Base-by-base conservation (phyloP, 129 eudicot species). In the Silybum marianum region DNA sequence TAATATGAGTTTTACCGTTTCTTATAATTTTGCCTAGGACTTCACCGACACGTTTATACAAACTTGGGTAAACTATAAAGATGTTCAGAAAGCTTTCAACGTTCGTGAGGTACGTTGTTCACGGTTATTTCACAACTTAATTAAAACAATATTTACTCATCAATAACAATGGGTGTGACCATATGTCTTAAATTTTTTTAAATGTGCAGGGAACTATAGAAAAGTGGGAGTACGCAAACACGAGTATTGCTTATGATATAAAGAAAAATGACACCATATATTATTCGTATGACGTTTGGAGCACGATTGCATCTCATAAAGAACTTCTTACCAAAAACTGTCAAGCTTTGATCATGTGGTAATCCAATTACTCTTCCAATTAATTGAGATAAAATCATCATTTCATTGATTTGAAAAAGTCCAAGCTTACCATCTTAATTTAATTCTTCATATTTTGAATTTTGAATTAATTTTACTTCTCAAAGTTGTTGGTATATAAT, bases 51-150 rank as follows among this genome's bases (percentile, higher is more conserved):
- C 19, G n/a, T 24, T 62, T 18, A 21, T 54, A 23, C 78, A 54
- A 22, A 69, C 19, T 23, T 82, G 77, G 81, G 85, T 70, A 28
- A 82, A 82, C 44, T 11, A 32, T 24, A 68, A 71, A 34, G 81
- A 75, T 16, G 85, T 82, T 51, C 81, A 75, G 11, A 60, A 76
- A 69, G 85, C 85, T 82, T 76, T 82, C 38, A 26, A 82, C 40
- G 54, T 88, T 71, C 91, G 87, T 70, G 76, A 79, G 70, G 91
- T 84, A 76, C 22, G 14, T 65, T 28, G 6, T 16, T 42, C 13
- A 26, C 28, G 25, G 3, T 4, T n/a, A 8, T 10, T 18, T 22
- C 4, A 24, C 4, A 18, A 4, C 48, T 34, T 58, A 54, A 51
- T 4, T 18, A 1, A n/a, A 8, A 16, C 14, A 25, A 16, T 39